Evolutionary conservation across 2,329 filamentous ascomycete genomes (phyloP).

Genomic region (Aotearoamyces nothofagi): DNA sequence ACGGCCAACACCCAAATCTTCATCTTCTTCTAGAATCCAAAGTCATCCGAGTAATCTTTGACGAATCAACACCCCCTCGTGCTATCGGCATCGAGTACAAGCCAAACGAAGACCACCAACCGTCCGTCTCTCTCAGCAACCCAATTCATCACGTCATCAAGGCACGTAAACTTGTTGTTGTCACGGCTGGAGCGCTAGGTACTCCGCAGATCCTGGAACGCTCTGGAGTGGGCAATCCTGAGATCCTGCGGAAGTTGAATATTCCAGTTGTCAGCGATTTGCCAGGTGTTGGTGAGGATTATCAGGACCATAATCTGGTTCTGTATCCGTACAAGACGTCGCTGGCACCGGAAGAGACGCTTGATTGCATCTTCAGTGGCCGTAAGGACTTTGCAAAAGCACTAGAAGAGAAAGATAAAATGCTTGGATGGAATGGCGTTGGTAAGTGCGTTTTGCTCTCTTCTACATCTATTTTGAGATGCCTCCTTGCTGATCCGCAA

Average conservation of each 20-base stretch:
- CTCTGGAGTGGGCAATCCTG: constrained; percentile 41
- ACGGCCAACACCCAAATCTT: constrained; percentile 36
- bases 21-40: constrained; percentile 41
- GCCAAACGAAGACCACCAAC: constrained; percentile 29
- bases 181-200: constrained; percentile 23
- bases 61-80: constrained; percentile 26
- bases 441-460: constrained; percentile 11
- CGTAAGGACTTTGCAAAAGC: constrained; percentile 28
- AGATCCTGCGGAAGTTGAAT: constrained; percentile 29
- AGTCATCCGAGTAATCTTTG: constrained; percentile 38
- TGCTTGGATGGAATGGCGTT: constrained; percentile 41
- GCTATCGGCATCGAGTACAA: constrained; percentile 45
- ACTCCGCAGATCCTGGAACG: constrained; percentile 36
- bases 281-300: constrained; percentile 35
- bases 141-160: constrained; percentile 22
- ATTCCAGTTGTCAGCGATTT: constrained; percentile 30
- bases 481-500: constrained; percentile 7
- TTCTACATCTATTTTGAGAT: too few species aligned
- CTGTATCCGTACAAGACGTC: constrained; percentile 35
- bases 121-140: constrained; percentile 14
- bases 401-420: constrained; percentile 28
- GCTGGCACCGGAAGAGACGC: constrained; percentile 28
- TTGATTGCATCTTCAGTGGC: constrained; percentile 36
- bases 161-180: constrained; percentile 38
- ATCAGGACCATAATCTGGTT: constrained; percentile 40